Base-by-base conservation (phyloP, 441 rosid species). In the Erysimum pusillum region DNA sequence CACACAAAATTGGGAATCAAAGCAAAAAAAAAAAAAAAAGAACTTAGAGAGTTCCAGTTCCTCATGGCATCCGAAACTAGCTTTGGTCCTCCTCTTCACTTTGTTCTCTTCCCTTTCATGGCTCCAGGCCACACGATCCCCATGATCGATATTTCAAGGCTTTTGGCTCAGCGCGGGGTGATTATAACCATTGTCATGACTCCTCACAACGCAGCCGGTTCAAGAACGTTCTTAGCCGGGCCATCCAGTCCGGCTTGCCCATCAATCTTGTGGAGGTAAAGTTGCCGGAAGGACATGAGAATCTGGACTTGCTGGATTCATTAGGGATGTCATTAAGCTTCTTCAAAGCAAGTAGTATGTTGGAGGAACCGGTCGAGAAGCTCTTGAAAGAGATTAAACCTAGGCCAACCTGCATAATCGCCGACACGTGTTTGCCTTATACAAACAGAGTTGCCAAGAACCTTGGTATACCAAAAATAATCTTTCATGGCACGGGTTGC, bases 401-500 rank as follows among this genome's bases (percentile, higher is more conserved):
- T 10, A 63, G 56, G 46, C 83, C 82, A n/a, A 74, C 28, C 35
- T 86, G 87, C 63, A 73, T 84, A 18, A 74, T 84, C 3, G 77
- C 84, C 6, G 86, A 81, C 49, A 58, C 60, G 62, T 74, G 70
- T 14, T 39, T 82, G 61, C 63, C 69, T 18, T 84, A 67, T 10
- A 82, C 86, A 12, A 45, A 57, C 51, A 64, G 56, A n/a, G 42
- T 77, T n/a, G 84, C 86, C n/a, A 52, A 45, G 28, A 81, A 77
- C 57, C 71, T 81, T 31, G 67, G 67, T 31, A 71, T 85, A 56
- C 88, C 85, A 32, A 77, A 81, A 62, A 70, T 85, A 54, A 38
- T 41, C 34, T 85, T 85, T 54, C 80, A 77, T 51, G 85, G 85
- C 42, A 62, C 63, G 75, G 41, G 85, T 12, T 81, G 89, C 69